These are phyloP conservation scores for Alternaria novae-zelandiae DNA, from an alignment of 2,329 filamentous ascomycete genomes.

Conservation along the genomic window DNA sequence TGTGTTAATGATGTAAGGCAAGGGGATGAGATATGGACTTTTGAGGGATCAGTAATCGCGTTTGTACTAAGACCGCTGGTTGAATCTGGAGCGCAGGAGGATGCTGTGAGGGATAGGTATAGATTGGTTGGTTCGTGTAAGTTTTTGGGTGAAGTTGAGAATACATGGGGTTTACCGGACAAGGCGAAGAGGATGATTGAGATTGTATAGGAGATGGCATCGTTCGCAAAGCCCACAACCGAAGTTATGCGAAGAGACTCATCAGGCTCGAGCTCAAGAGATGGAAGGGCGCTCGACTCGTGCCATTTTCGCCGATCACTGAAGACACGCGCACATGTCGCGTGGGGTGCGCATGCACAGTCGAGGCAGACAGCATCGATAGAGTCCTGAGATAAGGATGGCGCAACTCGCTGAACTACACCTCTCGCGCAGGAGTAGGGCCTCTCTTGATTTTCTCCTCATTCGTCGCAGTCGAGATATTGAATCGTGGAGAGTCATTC, in stretches of 20 bases:
- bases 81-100: background rate
- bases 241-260: background rate
- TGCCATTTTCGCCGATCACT: background rate
- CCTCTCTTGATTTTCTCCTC: background rate
- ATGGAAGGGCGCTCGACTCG: background rate
- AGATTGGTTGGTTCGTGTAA: background rate
- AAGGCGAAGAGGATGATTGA: background rate
- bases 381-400: background rate
- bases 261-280: background rate
- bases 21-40: background rate
- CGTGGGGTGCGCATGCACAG: background rate
- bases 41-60: background rate
- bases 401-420: background rate
- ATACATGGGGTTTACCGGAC: background rate
- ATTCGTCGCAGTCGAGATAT: background rate
- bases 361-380: background rate
- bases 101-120: background rate
- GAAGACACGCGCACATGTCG: background rate
- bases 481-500: background rate
- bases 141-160: background rate
- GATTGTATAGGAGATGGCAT: background rate
- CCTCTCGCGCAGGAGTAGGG: background rate
- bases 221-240: background rate
- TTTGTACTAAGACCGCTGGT: background rate
- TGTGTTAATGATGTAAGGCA: background rate